These are phyloP conservation scores for Epichloe glyceriae DNA, from an alignment of 2,329 filamentous ascomycete genomes.

Conservation along the genomic window DNA sequence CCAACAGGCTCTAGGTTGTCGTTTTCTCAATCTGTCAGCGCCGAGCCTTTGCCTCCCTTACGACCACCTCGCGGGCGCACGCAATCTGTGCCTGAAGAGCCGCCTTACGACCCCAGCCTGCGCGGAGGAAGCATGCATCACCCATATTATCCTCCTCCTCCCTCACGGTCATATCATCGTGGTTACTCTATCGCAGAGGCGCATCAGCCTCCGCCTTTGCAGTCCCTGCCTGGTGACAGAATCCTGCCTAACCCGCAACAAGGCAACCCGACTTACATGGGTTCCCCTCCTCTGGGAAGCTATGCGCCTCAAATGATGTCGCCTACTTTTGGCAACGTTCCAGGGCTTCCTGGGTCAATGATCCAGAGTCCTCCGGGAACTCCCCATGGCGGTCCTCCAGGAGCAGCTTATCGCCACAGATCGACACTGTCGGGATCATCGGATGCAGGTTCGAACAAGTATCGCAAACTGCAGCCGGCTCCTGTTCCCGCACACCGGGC, in stretches of 20 bases:
- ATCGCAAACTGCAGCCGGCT: slow-evolving; percentile 46
- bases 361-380: slow-evolving; percentile 24
- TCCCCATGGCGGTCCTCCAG: slow-evolving; percentile 16
- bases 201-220: slow-evolving; percentile 18
- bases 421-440: slow-evolving; percentile 26
- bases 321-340: slow-evolving; percentile 22
- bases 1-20: slow-evolving; percentile 19
- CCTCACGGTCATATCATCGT: slow-evolving; percentile 18
- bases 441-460: slow-evolving; percentile 30
- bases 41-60: slow-evolving; percentile 25
- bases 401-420: slow-evolving; percentile 21
- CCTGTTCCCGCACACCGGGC: slow-evolving; percentile 39
- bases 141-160: slow-evolving; percentile 20
- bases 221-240: slow-evolving; percentile 18
- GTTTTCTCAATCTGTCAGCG: slow-evolving; percentile 21
- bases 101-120: slow-evolving; percentile 19
- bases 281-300: slow-evolving; percentile 19
- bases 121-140: slow-evolving; percentile 16
- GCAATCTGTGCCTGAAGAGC: slow-evolving; percentile 22
- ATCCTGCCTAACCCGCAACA: slow-evolving; percentile 23
- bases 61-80: slow-evolving; percentile 24
- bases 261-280: slow-evolving; percentile 17
- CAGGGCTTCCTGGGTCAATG: slow-evolving; percentile 17
- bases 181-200: slow-evolving; percentile 16
- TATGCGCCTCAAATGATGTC: slow-evolving; percentile 22